These are phyloP conservation scores for Cenchrus purpureus DNA, from an alignment of 176 grass and related monocot genomes.

Conservation along the genomic window DNA sequence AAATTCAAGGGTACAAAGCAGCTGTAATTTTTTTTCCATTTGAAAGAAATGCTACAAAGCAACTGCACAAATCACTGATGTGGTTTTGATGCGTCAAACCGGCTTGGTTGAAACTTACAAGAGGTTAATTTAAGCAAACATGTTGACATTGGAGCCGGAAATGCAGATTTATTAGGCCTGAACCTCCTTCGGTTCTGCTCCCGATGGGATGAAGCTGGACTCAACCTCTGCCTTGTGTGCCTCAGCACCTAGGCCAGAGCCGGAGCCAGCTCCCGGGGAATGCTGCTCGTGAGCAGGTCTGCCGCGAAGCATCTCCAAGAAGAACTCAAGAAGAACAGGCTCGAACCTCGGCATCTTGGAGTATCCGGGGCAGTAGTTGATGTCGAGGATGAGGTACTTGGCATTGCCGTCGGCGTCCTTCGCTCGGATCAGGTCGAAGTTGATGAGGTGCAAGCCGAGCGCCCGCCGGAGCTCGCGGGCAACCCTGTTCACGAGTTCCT, in stretches of 20 bases:
- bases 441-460: slow-evolving; percentile 68
- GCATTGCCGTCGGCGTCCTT: slow-evolving; percentile 19
- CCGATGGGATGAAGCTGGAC: neutral
- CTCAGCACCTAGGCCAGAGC: neutral
- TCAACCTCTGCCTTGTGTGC: neutral
- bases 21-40: too few relatives aligned
- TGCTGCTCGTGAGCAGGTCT: neutral
- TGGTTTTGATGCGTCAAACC: too few relatives aligned
- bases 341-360: slow-evolving; percentile 79
- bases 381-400: slow-evolving; percentile 74
- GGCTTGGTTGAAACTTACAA: too few relatives aligned
- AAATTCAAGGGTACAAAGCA: too few relatives aligned
- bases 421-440: slow-evolving; percentile 76
- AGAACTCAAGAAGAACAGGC: slow-evolving; percentile 63
- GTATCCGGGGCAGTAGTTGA: slow-evolving; percentile 85
- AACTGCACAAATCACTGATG: too few relatives aligned
- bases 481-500: slow-evolving; percentile 56
- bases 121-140: too few relatives aligned
- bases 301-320: slow-evolving; percentile 39
- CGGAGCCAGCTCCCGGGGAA: neutral
- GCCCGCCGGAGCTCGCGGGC: slow-evolving; percentile 60
- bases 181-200: neutral
- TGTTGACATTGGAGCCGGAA: neutral
- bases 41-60: too few relatives aligned
- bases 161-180: neutral